phyloP scores from a whole-genome alignment of 2,329 filamentous ascomycete species.

The Rosellinia necatrix region DNA sequence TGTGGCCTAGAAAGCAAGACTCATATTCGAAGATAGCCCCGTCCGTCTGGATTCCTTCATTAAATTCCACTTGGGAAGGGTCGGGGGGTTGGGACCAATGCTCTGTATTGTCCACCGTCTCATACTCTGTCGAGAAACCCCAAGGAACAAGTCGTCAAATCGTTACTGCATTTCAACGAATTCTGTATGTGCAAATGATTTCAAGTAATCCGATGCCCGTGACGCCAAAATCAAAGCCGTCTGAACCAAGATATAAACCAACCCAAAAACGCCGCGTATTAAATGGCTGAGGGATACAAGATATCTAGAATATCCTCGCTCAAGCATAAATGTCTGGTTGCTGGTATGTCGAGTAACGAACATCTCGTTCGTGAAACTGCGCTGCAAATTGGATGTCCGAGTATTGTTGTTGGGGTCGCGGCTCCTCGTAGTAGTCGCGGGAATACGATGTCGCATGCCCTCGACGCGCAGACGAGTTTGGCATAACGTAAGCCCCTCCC shows the following conservation, averaged over 20 bases:
- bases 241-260: slow-evolving; percentile 7
- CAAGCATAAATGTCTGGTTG: slow-evolving; percentile 16
- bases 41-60: not conserved
- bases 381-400: slow-evolving; percentile 30
- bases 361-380: slow-evolving; percentile 19
- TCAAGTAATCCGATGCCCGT: slow-evolving; percentile 24
- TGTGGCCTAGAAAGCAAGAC: slow-evolving; percentile 1
- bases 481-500: slow-evolving; percentile 16
- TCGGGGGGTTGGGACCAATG: too few relatives aligned
- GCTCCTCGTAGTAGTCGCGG: slow-evolving; percentile 29
- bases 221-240: slow-evolving; percentile 30
- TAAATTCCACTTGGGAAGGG: not conserved
- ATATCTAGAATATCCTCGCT: slow-evolving; percentile 6
- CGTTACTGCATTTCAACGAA: slow-evolving; percentile 38
- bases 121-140: slow-evolving; percentile 2
- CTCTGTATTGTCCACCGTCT: slow-evolving; percentile 2
- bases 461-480: slow-evolving; percentile 33
- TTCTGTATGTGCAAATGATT: slow-evolving; percentile 26
- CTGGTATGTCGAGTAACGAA: slow-evolving; percentile 22
- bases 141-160: slow-evolving; percentile 33
- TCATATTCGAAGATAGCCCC: slow-evolving; percentile 1
- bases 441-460: slow-evolving; percentile 22
- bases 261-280: slow-evolving; percentile 24
- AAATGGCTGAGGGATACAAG: slow-evolving; percentile 16
- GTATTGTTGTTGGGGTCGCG: slow-evolving; percentile 21